Evolutionary conservation across 2,329 filamentous ascomycete species (phyloP).

Genomic region (Microcyclospora tardicrescens): DNA sequence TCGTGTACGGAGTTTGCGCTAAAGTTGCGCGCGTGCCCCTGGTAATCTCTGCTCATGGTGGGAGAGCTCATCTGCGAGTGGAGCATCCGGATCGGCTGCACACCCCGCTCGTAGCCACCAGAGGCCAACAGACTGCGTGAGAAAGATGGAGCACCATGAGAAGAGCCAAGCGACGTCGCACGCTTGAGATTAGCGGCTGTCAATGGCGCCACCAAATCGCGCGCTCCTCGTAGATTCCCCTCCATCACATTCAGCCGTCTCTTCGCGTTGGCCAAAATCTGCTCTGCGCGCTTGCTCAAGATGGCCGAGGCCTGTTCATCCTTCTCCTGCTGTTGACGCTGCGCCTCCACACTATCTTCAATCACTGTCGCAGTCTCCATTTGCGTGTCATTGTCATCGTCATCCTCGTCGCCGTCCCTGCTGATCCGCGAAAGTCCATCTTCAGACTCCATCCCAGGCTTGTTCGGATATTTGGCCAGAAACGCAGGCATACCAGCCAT

Average conservation of each 20-base stretch:
- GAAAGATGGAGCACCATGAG: slow-evolving; percentile 1
- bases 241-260: slow-evolving; percentile 85
- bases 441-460: slow-evolving; percentile 11
- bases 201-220: slow-evolving; percentile 30
- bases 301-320: slow-evolving; percentile 58
- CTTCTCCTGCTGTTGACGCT: slow-evolving; percentile 25
- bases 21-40: slow-evolving; percentile 45
- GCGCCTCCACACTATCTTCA: slow-evolving; percentile 14
- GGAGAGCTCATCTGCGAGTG: slow-evolving; percentile 20
- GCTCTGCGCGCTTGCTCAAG: slow-evolving; percentile 69
- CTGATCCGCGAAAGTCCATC: slow-evolving; percentile 7
- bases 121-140: not conserved
- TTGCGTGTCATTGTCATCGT: slow-evolving; percentile 22
- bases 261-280: slow-evolving; percentile 89
- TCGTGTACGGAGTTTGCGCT: slow-evolving; percentile 44
- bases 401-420: slow-evolving; percentile 8
- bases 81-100: slow-evolving; percentile 8
- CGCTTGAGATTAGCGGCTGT: slow-evolving; percentile 26
- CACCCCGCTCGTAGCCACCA: too few species aligned
- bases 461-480: slow-evolving; percentile 16
- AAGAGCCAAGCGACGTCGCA: slow-evolving; percentile 21
- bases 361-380: slow-evolving; percentile 4
- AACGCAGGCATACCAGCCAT: slow-evolving; percentile 27
- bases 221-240: slow-evolving; percentile 69
- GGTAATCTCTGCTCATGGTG: slow-evolving; percentile 15